Base-by-base conservation (phyloP, 306 rosid genomes). In the Sindora glabra region DNA sequence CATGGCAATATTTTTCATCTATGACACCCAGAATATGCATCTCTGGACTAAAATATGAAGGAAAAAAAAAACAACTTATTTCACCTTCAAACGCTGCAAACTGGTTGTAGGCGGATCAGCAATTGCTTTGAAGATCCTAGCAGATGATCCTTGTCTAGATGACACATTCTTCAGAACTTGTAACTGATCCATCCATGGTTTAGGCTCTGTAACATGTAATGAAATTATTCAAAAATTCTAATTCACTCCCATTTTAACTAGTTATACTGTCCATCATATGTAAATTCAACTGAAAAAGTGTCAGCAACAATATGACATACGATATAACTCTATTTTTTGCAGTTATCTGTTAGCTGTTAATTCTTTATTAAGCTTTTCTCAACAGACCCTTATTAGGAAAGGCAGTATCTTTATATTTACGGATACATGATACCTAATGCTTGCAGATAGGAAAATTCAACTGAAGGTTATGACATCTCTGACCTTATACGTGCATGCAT, bases 61-160 rank as follows among this genome's bases (percentile, higher is more conserved):
- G 22, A 40, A 46, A 8, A 25, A 23, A 52, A 45, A 39, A 38
- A 45, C 29, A 27, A 71, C 0, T 13, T 62, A 63, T 16, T 21
- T 25, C 16, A 88, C 99, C 95, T 92, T 92, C 86, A 92, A 80
- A 37, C 99, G 95, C 76, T 89, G 95, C 85, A 86, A 80, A 78
- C 96, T 92, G 0, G 99, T 92, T 13, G 96, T 92, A 14, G 96
- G 99, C 32, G 99, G 99, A 77, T 92, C 99, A 37, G 99, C 99
- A 76, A 92, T 73, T 62, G 99, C 95, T 73, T 84, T 92, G 77
- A 92, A 92, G 62, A 92, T 92, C 76, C 44, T 81, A 15, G 96
- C 90, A 0, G 90, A 80, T 2, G 85, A 83, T 1, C 82, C 82
- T 42, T 70, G 67, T 7, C 61, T 61, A 13, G 96, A 77, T 16